phyloP scores from a whole-genome alignment of 768 basidiomycete genomes.

The Podaxis carcinomalis region DNA sequence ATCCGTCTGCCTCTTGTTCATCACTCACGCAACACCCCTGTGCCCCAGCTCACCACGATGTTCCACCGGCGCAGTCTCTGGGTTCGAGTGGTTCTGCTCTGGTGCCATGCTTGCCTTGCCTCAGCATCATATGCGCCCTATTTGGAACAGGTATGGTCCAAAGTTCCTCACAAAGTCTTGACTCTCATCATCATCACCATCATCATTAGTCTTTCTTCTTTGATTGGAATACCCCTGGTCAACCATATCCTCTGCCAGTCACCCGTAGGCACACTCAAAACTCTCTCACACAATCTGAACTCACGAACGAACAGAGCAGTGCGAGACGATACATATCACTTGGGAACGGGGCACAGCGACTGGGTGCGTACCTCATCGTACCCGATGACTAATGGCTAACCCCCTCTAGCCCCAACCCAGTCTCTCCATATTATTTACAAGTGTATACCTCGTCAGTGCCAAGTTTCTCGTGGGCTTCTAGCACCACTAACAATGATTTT shows the following conservation, averaged over 20 bases:
- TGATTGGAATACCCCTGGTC: constrained; percentile 30
- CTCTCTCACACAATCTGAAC: not conserved
- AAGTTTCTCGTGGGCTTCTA: not conserved
- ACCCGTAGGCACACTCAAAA: constrained; percentile 27
- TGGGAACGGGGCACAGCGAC: constrained; percentile 36
- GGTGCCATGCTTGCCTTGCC: not conserved
- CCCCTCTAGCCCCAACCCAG: constrained; percentile 43
- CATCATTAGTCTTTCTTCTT: constrained; percentile 39
- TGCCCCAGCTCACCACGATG: not conserved
- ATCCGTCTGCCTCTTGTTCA: not conserved
- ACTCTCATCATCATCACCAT: not conserved
- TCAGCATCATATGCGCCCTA: constrained; percentile 14
- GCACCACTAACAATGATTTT: not conserved
- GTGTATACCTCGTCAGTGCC: constrained; percentile 55
- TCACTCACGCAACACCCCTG: not conserved
- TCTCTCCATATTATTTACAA: constrained; percentile 55
- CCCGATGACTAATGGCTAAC: constrained; percentile 5
- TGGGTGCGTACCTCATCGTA: constrained; percentile 26
- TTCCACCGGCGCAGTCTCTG: not conserved
- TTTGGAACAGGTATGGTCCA: constrained; percentile 24
- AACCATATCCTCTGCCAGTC: constrained; percentile 34
- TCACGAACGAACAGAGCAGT: constrained; percentile 31
- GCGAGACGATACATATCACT: constrained; percentile 36
- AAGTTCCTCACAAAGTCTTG: not conserved
- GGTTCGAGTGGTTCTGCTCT: not conserved